phyloP scores from a whole-genome alignment of 1,284 basidiomycete genomes.

The Baeospora myosura region DNA sequence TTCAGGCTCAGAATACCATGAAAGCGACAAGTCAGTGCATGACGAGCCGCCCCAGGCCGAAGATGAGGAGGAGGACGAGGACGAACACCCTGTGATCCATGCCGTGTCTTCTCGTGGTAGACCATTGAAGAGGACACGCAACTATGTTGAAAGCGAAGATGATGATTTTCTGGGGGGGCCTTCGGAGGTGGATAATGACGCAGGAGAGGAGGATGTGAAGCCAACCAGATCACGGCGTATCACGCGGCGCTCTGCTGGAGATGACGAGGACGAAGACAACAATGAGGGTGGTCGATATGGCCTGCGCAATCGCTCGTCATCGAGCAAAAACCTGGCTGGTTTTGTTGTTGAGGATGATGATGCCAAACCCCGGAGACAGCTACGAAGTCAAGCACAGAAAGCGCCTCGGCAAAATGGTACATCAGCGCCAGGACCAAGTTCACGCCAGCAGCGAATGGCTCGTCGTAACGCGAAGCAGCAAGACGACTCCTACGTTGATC shows the following conservation, averaged over 20 bases:
- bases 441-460: constrained; percentile 14
- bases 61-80: constrained; percentile 23
- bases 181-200: constrained; percentile 10
- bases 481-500: constrained; percentile 49
- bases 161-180: constrained; percentile 28
- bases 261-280: constrained; percentile 33
- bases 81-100: constrained; percentile 24
- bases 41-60: constrained; percentile 24
- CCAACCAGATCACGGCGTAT: constrained; percentile 15
- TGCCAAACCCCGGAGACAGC: not conserved
- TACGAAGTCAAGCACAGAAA: constrained; percentile 1
- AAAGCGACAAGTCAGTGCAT: constrained; percentile 44
- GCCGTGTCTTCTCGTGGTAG: constrained; percentile 43
- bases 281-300: constrained; percentile 19
- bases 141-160: constrained; percentile 47
- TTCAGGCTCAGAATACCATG: constrained; percentile 66
- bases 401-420: constrained; percentile 6
- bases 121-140: constrained; percentile 31
- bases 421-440: not conserved
- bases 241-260: constrained; percentile 15
- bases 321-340: constrained; percentile 7
- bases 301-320: constrained; percentile 19
- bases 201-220: constrained; percentile 23
- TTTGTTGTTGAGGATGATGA: constrained; percentile 7
- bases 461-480: constrained; percentile 23